A percentile compares a stretch with the other conserved stretches of the same genome.
phyloP scores from a whole-genome alignment of 257 asterid species.

The Orobanche coerulescens region DNA sequence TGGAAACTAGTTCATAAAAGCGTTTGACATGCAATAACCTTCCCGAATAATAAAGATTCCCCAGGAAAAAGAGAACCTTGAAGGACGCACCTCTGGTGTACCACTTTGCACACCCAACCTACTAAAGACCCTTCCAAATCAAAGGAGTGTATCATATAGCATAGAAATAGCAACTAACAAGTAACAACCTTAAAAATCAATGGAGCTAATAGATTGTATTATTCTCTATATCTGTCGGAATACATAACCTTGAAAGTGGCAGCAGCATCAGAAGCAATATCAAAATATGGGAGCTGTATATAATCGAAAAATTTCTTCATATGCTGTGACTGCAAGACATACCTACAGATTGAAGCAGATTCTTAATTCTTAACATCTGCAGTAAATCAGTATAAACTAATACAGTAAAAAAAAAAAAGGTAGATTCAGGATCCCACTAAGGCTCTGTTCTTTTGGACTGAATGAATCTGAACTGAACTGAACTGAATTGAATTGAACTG shows the following conservation, averaged over 20 bases:
- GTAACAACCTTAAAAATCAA: not conserved
- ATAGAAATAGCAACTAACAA: not conserved
- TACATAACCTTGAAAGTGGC: conserved; percentile 49
- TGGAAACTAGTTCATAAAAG: not conserved
- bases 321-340: conserved; percentile 49
- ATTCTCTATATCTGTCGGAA: not conserved
- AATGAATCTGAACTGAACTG: too few relatives aligned
- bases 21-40: not conserved
- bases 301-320: conserved; percentile 48
- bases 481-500: too few relatives aligned
- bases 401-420: not conserved
- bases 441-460: too few relatives aligned
- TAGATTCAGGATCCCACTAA: not conserved
- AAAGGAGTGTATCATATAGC: not conserved
- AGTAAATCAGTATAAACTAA: conserved; percentile 11
- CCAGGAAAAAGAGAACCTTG: not conserved
- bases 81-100: too few relatives aligned
- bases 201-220: not conserved
- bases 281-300: conserved; percentile 44
- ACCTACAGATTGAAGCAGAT: conserved; percentile 27
- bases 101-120: not conserved
- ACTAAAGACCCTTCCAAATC: not conserved
- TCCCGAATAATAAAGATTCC: not conserved
- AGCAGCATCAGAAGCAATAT: conserved; percentile 57
- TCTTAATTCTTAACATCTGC: conserved; percentile 3